These are phyloP conservation scores for Cutaneotrichosporon sp. DNA, from an alignment of 1,284 basidiomycete species.

Conservation along the genomic window DNA sequence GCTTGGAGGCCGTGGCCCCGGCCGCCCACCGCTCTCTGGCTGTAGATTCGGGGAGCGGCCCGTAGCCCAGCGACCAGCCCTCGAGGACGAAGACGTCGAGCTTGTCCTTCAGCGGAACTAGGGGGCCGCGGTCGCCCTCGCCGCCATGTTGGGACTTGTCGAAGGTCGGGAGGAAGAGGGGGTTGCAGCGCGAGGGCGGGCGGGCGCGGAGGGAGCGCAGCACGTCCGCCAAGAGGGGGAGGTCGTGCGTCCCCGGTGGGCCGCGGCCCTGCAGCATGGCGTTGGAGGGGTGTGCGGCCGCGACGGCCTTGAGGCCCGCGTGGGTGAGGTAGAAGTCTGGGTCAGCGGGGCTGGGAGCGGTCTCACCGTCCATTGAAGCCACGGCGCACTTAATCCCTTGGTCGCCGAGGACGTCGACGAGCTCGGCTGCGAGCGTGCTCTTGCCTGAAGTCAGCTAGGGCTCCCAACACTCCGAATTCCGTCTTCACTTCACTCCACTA, in stretches of 20 bases:
- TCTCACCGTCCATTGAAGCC: conserved; percentile 27
- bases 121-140: conserved; percentile 72
- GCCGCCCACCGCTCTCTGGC: conserved; percentile 52
- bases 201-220: not conserved
- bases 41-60: conserved; percentile 26
- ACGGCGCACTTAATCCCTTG: conserved; percentile 22
- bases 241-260: conserved; percentile 50
- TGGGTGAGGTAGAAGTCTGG: conserved; percentile 45
- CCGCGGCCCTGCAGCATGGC: conserved; percentile 46
- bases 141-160: conserved; percentile 80
- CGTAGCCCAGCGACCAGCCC: conserved; percentile 59
- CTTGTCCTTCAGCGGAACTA: not conserved
- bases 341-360: not conserved
- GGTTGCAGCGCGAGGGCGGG: not conserved
- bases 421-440: conserved; percentile 22
- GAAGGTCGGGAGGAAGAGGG: conserved; percentile 55
- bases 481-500: too few species aligned
- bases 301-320: conserved; percentile 33
- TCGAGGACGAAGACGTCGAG: conserved; percentile 78
- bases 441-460: conserved; percentile 23
- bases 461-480: too few species aligned
- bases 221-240: conserved; percentile 10
- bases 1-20: conserved; percentile 22
- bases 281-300: conserved; percentile 37
- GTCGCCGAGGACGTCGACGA: conserved; percentile 16